Base-by-base conservation (phyloP, 306 rosid species). In the Elaeagnus macrophylla region DNA sequence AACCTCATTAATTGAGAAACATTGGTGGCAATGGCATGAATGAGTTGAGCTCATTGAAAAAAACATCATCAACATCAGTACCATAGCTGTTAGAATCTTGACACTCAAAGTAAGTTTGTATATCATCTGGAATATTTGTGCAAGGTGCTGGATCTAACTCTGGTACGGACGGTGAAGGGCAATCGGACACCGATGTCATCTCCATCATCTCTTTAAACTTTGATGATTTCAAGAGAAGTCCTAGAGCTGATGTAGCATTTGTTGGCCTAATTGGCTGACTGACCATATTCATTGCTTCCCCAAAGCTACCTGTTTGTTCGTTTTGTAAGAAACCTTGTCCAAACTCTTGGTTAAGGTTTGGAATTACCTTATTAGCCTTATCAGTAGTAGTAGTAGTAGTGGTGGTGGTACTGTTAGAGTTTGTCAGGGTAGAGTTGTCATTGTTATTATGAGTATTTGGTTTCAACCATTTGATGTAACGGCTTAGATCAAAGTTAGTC, bases 171-270 rank as follows among this genome's bases (percentile, higher is more conserved):
- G 75, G 13, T 10, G 64, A 44, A 15, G 39, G 44, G 14, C 66
- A 41, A 18, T 59, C 66, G 7, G 47, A 20, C 32, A 59, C 37
- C 3, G 73, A 60, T 0, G 70, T 70, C 69, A 66, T 70, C 69
- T 75, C 76, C 70, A 70, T 70, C 80, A 75, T 75, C 67, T 75
- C 80, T 67, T 70, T 75, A 54, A 75, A 75, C 80, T 75, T 75
- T 1, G 76, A 61, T 3, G 80, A 75, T 7, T 70, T 73, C 8
- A 75, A 72, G 5, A 75, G 59, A 18, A 75, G 80, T 8, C 76
- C 80, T 54, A 75, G 73, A 49, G 80, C 80, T 38, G 80, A 67
- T 2, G 81, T 76, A 40, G 71, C 47, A 32, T 74, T 62, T 50
- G 70, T 25, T n/a, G 77, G 56, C 13, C 77, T 70, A 11, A 66